Percentiles rank a stretch among this genome's conserved stretches.
These are phyloP conservation scores for Hypholoma fasciculare DNA, from an alignment of 768 basidiomycete species.

Conservation along the genomic window DNA sequence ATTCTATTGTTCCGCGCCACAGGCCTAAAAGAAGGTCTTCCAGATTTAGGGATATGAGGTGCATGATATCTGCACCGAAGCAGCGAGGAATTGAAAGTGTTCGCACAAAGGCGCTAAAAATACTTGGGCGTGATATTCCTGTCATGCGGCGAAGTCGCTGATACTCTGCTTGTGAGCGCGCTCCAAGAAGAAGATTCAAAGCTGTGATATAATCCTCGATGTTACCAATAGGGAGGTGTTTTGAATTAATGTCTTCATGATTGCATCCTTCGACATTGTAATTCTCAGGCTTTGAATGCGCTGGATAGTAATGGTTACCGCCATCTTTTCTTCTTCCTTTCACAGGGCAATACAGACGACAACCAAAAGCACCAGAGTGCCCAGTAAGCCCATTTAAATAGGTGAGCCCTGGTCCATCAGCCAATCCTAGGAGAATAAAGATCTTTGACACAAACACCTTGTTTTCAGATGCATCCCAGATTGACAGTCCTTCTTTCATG, in stretches of 20 bases:
- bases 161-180: constrained; percentile 15
- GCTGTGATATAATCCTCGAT: constrained; percentile 15
- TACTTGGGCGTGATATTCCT: constrained; percentile 32
- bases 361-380: constrained; percentile 1
- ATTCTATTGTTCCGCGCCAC: constrained; percentile 28
- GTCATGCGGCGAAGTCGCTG: constrained; percentile 19
- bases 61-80: constrained; percentile 41
- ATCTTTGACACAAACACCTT: constrained; percentile 10
- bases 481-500: constrained; percentile 5
- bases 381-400: neutral
- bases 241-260: constrained; percentile 16
- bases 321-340: constrained; percentile 27
- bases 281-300: constrained; percentile 25
- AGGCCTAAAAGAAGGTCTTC: constrained; percentile 36
- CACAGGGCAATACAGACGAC: constrained; percentile 15
- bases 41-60: constrained; percentile 31
- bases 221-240: neutral
- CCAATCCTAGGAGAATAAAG: neutral
- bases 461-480: constrained; percentile 27
- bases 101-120: constrained; percentile 31
- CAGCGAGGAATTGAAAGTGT: constrained; percentile 28
- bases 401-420: neutral
- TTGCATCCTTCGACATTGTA: constrained; percentile 24
- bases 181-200: constrained; percentile 12
- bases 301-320: constrained; percentile 29